Evolutionary conservation across 2,329 filamentous ascomycete species (phyloP).

Genomic region (Xylaria sp.): DNA sequence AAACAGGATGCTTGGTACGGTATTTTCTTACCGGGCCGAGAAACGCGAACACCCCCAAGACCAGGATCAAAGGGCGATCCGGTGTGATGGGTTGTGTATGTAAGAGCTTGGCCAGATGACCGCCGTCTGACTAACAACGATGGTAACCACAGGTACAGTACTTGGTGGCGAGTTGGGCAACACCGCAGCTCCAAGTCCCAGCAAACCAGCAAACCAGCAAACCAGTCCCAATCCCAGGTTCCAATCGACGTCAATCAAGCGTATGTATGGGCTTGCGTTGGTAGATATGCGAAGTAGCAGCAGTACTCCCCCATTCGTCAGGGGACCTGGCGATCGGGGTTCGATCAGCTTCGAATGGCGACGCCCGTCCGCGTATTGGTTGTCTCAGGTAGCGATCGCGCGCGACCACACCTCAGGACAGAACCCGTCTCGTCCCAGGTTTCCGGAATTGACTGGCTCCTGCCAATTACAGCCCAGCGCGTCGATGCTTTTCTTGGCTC

Average conservation of each 20-base stretch:
- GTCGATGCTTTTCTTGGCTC: slow-evolving; percentile 11
- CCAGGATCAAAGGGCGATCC: neutral
- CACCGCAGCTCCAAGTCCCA: slow-evolving; percentile 17
- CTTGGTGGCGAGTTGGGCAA: slow-evolving; percentile 15
- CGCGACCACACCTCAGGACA: slow-evolving; percentile 24
- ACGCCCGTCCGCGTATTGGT: slow-evolving; percentile 29
- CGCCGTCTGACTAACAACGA: neutral
- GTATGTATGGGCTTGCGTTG: slow-evolving; percentile 20
- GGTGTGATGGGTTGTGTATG: slow-evolving; percentile 9
- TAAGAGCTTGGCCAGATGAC: slow-evolving; percentile 8
- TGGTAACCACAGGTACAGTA: neutral
- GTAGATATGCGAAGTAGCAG: slow-evolving; percentile 15
- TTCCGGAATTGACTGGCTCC: slow-evolving; percentile 21
- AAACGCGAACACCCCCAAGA: slow-evolving; percentile 2
- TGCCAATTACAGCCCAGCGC: slow-evolving; percentile 1
- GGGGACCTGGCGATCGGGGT: slow-evolving; percentile 4
- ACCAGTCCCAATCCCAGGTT: neutral
- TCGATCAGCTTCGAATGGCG: slow-evolving; percentile 12
- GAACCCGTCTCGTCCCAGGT: slow-evolving; percentile 20
- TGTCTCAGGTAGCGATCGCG: slow-evolving; percentile 35
- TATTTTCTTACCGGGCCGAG: slow-evolving; percentile 7
- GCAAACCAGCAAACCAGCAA: too few relatives aligned
- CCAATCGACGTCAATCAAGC: slow-evolving; percentile 13
- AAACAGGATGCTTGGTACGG: neutral
- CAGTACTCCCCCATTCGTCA: slow-evolving; percentile 14